phyloP scores from a whole-genome alignment of 371 early-diverging fungal species.

The Mucor velutinosus region DNA sequence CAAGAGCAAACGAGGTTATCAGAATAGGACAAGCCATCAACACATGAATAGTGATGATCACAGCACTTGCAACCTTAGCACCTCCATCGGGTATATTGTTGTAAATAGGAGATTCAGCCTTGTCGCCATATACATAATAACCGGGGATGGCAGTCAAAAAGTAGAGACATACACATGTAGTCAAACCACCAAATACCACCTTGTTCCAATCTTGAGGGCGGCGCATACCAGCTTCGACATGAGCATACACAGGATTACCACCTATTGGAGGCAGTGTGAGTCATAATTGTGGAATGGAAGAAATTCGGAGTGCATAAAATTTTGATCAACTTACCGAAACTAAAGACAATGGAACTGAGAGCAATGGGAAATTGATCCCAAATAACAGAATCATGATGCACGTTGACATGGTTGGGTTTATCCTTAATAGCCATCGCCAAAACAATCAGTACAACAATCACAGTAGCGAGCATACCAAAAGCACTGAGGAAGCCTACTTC shows the following conservation, averaged over 20 bases:
- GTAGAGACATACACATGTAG: slow-evolving; percentile 75
- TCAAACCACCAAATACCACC: slow-evolving; percentile 69
- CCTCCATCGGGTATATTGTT: slow-evolving; percentile 68
- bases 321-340: slow-evolving; percentile 43
- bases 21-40: slow-evolving; percentile 82
- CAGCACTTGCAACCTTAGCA: slow-evolving; percentile 64
- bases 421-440: slow-evolving; percentile 22
- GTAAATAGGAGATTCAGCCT: slow-evolving; percentile 76
- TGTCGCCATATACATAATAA: slow-evolving; percentile 80
- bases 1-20: slow-evolving; percentile 79
- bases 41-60: slow-evolving; percentile 82
- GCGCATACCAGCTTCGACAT: slow-evolving; percentile 84
- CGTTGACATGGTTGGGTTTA: slow-evolving; percentile 7
- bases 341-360: slow-evolving; percentile 61
- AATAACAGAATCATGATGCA: slow-evolving; percentile 43
- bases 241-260: slow-evolving; percentile 46
- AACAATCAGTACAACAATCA: slow-evolving; percentile 30
- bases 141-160: slow-evolving; percentile 76
- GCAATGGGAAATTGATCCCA: slow-evolving; percentile 63
- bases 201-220: slow-evolving; percentile 74
- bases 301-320: neutral
- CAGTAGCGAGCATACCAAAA: slow-evolving; percentile 33
- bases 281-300: neutral
- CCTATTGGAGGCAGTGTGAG: slow-evolving; percentile 6
- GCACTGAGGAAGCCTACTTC: slow-evolving; percentile 68